Conservation (phyloP, 805 yeast species). For the Soucietia sequanensis region DNA sequence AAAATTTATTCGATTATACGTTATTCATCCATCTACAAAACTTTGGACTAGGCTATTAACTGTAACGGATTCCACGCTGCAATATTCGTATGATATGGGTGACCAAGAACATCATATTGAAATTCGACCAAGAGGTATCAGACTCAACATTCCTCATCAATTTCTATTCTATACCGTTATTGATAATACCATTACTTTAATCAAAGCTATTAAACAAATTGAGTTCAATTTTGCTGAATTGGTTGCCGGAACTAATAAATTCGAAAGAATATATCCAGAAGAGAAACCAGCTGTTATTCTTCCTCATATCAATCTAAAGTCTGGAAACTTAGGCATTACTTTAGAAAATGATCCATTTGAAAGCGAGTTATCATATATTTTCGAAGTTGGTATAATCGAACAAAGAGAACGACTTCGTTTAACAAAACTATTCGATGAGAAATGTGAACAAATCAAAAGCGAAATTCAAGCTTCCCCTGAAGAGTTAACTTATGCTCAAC, state of each 20-base stretch:
- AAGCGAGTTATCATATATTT: constrained; percentile 61
- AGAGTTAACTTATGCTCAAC: constrained; percentile 1
- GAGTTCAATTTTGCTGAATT: constrained; percentile 44
- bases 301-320: constrained; percentile 55
- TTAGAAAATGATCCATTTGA: constrained; percentile 93
- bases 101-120: constrained; percentile 14
- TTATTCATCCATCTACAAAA: constrained; percentile 49
- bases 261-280: constrained; percentile 31
- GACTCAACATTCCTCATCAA: constrained; percentile 66
- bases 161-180: constrained; percentile 76
- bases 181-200: constrained; percentile 69
- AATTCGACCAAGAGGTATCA: constrained; percentile 35
- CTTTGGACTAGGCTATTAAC: constrained; percentile 40
- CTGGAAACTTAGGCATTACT: constrained; percentile 58
- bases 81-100: constrained; percentile 11
- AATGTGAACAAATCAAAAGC: constrained; percentile 11
- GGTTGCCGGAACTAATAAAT: constrained; percentile 20
- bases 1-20: constrained; percentile 44
- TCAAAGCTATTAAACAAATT: constrained; percentile 66
- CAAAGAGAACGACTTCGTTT: constrained; percentile 62
- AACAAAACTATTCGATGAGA: constrained; percentile 33
- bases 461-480: background rate
- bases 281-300: constrained; percentile 44
- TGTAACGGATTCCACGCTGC: constrained; percentile 17
- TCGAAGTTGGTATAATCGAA: constrained; percentile 64